phyloP scores from a whole-genome alignment of 148 eudicot genomes.

The Vaccinium myrtillus region DNA sequence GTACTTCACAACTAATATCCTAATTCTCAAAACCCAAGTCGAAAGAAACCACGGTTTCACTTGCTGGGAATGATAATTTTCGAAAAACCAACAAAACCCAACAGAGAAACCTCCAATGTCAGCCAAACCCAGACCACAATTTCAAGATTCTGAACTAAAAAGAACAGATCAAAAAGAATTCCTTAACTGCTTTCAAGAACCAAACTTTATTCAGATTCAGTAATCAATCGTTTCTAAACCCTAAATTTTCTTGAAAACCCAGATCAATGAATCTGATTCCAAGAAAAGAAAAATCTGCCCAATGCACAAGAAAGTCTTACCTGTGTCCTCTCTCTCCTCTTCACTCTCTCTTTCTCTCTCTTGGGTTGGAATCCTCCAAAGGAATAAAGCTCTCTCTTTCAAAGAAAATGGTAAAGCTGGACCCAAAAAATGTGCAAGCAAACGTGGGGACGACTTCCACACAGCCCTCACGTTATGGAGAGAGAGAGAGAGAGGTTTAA shows the following conservation, averaged over 20 bases:
- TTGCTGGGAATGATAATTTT: background rate
- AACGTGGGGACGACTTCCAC: conserved; percentile 51
- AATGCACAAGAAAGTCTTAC: conserved; percentile 17
- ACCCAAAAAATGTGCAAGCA: conserved; percentile 38
- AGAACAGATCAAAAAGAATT: conserved; percentile 18
- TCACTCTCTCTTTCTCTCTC: background rate
- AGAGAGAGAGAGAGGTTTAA: background rate
- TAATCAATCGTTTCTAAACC: background rate
- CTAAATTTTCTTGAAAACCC: conserved; percentile 11
- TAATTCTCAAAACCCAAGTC: conserved; percentile 13
- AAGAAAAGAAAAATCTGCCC: background rate
- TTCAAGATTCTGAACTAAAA: conserved; percentile 16
- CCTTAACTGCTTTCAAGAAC: background rate
- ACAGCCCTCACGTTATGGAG: background rate
- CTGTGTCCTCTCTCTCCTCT: conserved; percentile 13
- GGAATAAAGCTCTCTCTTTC: background rate
- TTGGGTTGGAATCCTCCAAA: background rate
- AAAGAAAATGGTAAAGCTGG: conserved; percentile 25
- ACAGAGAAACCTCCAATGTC: conserved; percentile 14
- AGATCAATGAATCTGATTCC: conserved; percentile 10
- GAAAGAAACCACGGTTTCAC: conserved; percentile 16
- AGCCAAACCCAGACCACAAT: conserved; percentile 46
- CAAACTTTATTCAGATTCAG: conserved; percentile 3
- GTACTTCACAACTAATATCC: conserved; percentile 24
- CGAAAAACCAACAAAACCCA: conserved; percentile 25